Evolutionary conservation across 345 rosid genomes (phyloP), one percentile per base, ranked within the genome.

Genomic region (Ricinus communis): DNA sequence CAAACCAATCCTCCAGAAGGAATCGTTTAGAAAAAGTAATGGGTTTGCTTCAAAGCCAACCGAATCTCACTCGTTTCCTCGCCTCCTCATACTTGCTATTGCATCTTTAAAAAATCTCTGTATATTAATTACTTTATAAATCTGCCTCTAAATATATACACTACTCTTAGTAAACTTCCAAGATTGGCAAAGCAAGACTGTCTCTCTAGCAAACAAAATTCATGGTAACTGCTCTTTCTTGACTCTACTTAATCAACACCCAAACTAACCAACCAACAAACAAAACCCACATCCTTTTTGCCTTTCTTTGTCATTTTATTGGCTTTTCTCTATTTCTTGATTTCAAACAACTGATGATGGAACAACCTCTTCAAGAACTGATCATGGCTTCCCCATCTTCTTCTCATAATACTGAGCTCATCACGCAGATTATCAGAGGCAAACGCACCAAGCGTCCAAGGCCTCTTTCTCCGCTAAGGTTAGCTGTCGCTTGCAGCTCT

Each of bases 361-460:
- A 65, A 28, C n/a, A n/a, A n/a, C n/a, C n/a, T n/a, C 27, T 27
- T 47, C 69, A 65, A 30, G 56, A 65, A 24, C 11, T 43, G 30
- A 21, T 28, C 0, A 47, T 46, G 36, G 66, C 49, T 25, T 68
- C 19, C 24, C 10, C 64, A 0, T 19, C 81, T 63, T 38, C 43
- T 38, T 38, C 43, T 38, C 9, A 4, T 38, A 38, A 38, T 38
- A 38, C 9, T 38, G 43, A 38, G 43, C 9, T 38, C 43, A 38
- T n/a, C 43, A 38, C 43, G n/a, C n/a, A n/a, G n/a, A n/a, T n/a
- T n/a, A 82, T 76, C 78, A 91, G 88, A 69, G 88, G 96, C 9
- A 88, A 87, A 81, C 86, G 96, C 36, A 91, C 93, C 54, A 91
- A 85, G 88, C 90, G 94, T 4, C 90, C 76, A 33, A 74, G 91